Percentiles rank a stretch among this genome's conserved stretches.
Evolutionary conservation across 2,329 filamentous ascomycete genomes (phyloP).

Genomic region (Sphaerulina vaccinii): DNA sequence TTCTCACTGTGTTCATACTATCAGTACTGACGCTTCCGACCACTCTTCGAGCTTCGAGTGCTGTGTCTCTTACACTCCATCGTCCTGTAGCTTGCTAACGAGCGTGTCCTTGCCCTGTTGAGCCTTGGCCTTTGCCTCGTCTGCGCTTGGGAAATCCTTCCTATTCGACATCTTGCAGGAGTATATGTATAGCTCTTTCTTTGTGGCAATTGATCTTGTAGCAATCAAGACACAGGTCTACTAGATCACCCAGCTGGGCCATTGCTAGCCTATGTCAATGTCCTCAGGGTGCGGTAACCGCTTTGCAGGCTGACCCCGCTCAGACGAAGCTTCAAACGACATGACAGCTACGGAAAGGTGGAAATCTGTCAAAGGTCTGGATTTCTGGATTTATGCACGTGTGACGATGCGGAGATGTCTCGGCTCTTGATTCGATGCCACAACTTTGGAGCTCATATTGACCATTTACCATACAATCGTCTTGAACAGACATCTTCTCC

Average conservation of each 20-base stretch:
- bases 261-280: slow-evolving; percentile 4
- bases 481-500: too few relatives aligned
- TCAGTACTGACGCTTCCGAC: too few relatives aligned
- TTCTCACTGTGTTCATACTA: slow-evolving; percentile 21
- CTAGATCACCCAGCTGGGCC: not conserved
- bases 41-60: too few relatives aligned
- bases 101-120: slow-evolving; percentile 20
- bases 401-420: slow-evolving; percentile 4
- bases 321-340: too few relatives aligned
- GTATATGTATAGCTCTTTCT: not conserved
- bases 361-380: slow-evolving; percentile 9
- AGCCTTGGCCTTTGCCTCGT: slow-evolving; percentile 16
- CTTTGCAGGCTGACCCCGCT: slow-evolving; percentile 10
- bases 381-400: slow-evolving; percentile 10
- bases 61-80: slow-evolving; percentile 30
- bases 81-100: slow-evolving; percentile 26
- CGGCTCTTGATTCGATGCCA: not conserved
- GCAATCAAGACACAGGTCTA: not conserved
- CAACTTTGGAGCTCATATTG: not conserved
- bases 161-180: slow-evolving; percentile 1
- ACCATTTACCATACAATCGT: not conserved
- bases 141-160: slow-evolving; percentile 11
- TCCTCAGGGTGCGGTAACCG: not conserved
- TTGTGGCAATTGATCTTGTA: not conserved
- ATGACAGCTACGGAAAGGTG: slow-evolving; percentile 1